Conservation (phyloP, 2,329 filamentous ascomycete genomes). For the Microdochium paspali region DNA sequence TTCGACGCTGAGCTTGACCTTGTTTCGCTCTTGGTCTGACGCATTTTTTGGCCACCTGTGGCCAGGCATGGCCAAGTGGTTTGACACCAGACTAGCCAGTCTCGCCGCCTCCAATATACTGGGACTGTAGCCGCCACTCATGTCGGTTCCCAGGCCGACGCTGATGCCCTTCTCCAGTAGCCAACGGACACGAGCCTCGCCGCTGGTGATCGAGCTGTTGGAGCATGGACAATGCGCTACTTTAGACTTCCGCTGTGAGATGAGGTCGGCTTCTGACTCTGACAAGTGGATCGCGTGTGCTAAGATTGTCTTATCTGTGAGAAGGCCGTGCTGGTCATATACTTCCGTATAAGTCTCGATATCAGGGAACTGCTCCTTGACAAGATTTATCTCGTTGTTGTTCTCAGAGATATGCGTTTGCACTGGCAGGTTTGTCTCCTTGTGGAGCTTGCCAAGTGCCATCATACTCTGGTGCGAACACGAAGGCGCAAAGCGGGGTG, state of each 20-base stretch:
- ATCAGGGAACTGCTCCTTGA: constrained; percentile 59
- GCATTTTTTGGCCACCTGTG: constrained; percentile 16
- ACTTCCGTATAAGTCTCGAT: constrained; percentile 60
- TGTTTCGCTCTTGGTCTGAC: constrained; percentile 21
- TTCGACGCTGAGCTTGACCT: constrained; percentile 66
- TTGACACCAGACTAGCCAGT: constrained; percentile 69
- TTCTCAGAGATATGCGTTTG: constrained; percentile 94
- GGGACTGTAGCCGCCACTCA: constrained; percentile 78
- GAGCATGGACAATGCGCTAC: constrained; percentile 81
- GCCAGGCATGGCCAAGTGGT: constrained; percentile 53
- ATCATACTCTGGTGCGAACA: constrained; percentile 52
- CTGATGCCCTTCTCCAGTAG: constrained; percentile 66
- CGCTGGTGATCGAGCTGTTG: constrained; percentile 75
- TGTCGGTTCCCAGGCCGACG: constrained; percentile 83
- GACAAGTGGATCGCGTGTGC: constrained; percentile 77
- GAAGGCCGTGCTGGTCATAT: constrained; percentile 64
- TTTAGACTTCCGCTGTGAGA: constrained; percentile 52
- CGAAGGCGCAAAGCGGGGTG: constrained; percentile 57
- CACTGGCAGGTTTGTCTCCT: constrained; percentile 53
- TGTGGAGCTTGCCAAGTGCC: constrained; percentile 55
- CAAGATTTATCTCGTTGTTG: constrained; percentile 60
- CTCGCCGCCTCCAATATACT: constrained; percentile 76
- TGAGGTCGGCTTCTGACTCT: constrained; percentile 53
- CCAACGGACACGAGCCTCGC: constrained; percentile 65
- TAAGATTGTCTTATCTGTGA: constrained; percentile 67